These are phyloP conservation scores for Sporobolus alterniflorus DNA, from an alignment of 202 grass and related monocot genomes.

Conservation along the genomic window DNA sequence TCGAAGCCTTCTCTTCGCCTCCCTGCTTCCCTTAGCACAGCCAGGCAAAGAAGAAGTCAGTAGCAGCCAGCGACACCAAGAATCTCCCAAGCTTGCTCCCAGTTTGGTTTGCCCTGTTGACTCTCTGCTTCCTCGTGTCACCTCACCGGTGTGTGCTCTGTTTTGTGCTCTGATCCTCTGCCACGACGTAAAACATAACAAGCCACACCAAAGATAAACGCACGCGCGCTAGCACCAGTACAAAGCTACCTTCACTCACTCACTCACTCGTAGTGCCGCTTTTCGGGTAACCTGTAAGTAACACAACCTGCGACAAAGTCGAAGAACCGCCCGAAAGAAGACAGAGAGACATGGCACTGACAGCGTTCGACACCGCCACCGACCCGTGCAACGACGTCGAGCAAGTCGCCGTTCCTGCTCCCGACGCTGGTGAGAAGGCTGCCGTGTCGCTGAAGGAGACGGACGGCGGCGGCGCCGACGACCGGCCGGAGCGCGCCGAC, in stretches of 20 bases:
- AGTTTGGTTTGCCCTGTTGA: background rate
- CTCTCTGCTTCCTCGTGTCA: no score
- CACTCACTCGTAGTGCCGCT: no score
- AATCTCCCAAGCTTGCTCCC: conserved; percentile 36
- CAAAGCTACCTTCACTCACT: no score
- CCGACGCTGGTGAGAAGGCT: conserved; percentile 28
- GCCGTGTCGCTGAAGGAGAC: conserved; percentile 37
- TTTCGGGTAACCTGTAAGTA: no score
- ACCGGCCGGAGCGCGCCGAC: conserved; percentile 46
- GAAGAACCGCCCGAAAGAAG: background rate
- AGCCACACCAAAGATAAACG: conserved; percentile 27
- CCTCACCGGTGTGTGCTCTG: background rate
- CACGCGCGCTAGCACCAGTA: background rate
- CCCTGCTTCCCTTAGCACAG: background rate
- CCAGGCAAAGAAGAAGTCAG: conserved; percentile 24
- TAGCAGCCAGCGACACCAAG: no score
- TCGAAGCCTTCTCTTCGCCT: background rate
- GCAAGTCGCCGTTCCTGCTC: background rate
- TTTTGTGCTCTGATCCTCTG: background rate
- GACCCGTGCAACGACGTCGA: conserved; percentile 33
- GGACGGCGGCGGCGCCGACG: conserved; percentile 33
- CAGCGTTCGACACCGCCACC: conserved; percentile 48
- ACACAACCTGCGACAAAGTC: conserved; percentile 30
- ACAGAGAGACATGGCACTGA: conserved; percentile 44
- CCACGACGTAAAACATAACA: conserved; percentile 9